Conservation (phyloP, 768 basidiomycete genomes). For the Hydnomerulius pinastri region DNA sequence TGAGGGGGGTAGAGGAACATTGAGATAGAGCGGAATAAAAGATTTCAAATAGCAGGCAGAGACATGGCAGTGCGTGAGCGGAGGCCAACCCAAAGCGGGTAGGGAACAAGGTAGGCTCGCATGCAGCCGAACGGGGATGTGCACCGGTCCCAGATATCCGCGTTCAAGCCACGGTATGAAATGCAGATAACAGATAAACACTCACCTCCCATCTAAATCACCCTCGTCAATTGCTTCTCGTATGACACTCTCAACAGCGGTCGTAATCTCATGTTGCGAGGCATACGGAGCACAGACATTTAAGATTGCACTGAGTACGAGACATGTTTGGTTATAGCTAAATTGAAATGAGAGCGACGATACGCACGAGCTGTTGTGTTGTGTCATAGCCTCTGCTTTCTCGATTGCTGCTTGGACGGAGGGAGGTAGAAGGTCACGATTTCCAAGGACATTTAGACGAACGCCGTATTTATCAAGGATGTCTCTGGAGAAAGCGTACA, state of each 20-base stretch:
- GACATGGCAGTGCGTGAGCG: no score
- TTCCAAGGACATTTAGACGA: conserved; percentile 81
- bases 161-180: background rate
- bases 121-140: background rate
- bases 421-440: conserved; percentile 72
- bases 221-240: conserved; percentile 35
- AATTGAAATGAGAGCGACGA: background rate
- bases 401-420: conserved; percentile 66
- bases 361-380: conserved; percentile 65
- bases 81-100: no score
- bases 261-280: conserved; percentile 88
- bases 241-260: conserved; percentile 54
- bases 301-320: conserved; percentile 67
- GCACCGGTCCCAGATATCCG: background rate
- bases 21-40: background rate
- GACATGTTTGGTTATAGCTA: background rate
- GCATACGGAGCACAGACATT: conserved; percentile 95
- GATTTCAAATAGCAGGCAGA: no score
- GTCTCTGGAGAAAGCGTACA: conserved; percentile 49
- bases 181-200: background rate
- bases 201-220: conserved; percentile 29
- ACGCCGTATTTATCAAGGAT: conserved; percentile 83
- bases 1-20: no score
- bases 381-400: conserved; percentile 78
- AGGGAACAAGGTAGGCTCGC: no score